Percentiles rank a stretch among this genome's conserved stretches.
Evolutionary conservation across 495 filamentous ascomycete species (phyloP).

Genomic region (Aspergillus sparsus): DNA sequence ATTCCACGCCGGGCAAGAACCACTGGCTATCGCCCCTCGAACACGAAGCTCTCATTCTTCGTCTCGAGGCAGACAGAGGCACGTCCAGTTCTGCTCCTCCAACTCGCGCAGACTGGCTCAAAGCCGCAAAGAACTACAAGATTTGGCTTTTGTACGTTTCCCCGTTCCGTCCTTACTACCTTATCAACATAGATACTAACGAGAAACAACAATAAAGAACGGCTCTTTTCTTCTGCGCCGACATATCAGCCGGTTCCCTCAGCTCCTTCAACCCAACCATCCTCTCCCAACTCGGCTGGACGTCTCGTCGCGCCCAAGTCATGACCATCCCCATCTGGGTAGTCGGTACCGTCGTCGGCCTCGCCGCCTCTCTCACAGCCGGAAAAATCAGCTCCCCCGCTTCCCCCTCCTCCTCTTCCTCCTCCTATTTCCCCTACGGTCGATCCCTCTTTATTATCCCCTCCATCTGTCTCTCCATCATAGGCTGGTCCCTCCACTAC

Average conservation of each 20-base stretch:
- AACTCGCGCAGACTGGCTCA: background rate
- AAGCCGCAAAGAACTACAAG: background rate
- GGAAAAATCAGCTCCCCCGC: background rate
- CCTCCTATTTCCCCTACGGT: no score
- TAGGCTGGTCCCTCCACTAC: conserved; percentile 1
- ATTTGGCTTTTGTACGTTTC: background rate
- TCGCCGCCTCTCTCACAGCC: background rate
- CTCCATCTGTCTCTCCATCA: background rate
- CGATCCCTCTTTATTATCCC: background rate
- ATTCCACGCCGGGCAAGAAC: no score
- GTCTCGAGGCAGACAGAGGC: background rate
- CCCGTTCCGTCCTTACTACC: background rate
- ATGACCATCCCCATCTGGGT: conserved; percentile 3
- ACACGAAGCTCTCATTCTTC: background rate
- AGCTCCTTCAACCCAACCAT: conserved; percentile 3
- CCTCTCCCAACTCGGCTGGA: conserved; percentile 4
- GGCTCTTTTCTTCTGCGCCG: background rate
- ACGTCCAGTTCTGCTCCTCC: background rate
- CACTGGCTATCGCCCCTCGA: background rate
- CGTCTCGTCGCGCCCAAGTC: background rate
- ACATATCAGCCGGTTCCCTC: background rate
- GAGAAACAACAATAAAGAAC: no score
- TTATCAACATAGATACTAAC: background rate
- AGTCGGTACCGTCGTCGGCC: background rate
- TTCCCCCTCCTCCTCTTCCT: no score